These are phyloP conservation scores for Sporothrix luriei DNA, from an alignment of 2,329 filamentous ascomycete species.

Conservation along the genomic window DNA sequence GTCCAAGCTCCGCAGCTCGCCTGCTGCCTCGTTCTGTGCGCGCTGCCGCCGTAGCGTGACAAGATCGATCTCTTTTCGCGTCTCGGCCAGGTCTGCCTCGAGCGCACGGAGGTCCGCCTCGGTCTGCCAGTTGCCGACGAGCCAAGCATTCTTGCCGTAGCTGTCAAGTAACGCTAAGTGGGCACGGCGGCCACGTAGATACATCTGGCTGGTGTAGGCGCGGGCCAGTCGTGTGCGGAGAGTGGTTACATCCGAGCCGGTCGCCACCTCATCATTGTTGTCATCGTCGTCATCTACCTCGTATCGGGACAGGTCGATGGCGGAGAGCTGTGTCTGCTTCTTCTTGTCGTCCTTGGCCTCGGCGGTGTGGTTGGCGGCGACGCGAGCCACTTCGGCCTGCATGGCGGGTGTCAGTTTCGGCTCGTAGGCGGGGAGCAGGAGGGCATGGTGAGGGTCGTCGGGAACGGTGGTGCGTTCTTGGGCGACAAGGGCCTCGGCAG, in stretches of 20 bases:
- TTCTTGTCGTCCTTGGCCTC: conserved; percentile 5
- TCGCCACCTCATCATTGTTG: conserved; percentile 39
- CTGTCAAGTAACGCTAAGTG: conserved; percentile 74
- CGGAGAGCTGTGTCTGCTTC: conserved; percentile 48
- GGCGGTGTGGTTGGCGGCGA: conserved; percentile 48
- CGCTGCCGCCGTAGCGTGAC: conserved; percentile 70
- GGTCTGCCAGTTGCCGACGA: conserved; percentile 78
- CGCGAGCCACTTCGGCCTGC: conserved; percentile 66
- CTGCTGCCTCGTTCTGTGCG: conserved; percentile 69
- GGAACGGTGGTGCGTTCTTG: conserved; percentile 59
- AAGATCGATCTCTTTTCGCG: conserved; percentile 69
- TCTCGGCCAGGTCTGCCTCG: conserved; percentile 72
- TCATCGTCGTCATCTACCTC: conserved; percentile 68
- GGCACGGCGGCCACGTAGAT: conserved; percentile 54
- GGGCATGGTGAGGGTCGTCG: conserved; percentile 56
- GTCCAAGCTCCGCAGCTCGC: conserved; percentile 70
- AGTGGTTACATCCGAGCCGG: conserved; percentile 43
- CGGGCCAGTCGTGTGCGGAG: conserved; percentile 50
- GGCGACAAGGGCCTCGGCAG: conserved; percentile 70
- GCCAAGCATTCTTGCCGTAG: conserved; percentile 88
- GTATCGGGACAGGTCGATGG: conserved; percentile 80
- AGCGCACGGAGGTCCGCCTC: conserved; percentile 70
- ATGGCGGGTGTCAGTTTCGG: conserved; percentile 68
- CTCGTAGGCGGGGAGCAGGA: conserved; percentile 56
- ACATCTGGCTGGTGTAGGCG: conserved; percentile 55